These are phyloP conservation scores for Hypseocharis bilobata DNA, from an alignment of 441 rosid species.

Conservation along the genomic window DNA sequence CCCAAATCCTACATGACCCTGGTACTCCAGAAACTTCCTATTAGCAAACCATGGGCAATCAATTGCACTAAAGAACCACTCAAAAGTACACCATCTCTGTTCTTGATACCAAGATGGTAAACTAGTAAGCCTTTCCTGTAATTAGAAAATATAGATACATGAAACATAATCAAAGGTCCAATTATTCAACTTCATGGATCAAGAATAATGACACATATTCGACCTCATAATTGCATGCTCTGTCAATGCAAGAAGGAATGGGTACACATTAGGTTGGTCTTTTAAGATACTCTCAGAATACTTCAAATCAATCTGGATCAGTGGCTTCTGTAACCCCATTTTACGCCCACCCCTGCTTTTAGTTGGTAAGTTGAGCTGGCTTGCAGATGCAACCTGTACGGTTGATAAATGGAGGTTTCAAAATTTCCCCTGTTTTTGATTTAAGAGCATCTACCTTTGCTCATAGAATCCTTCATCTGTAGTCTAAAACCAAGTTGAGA, in stretches of 20 bases:
- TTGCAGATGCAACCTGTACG: constrained; percentile 23
- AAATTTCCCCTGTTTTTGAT: constrained; percentile 38
- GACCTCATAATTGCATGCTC: constrained; percentile 30
- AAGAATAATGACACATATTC: constrained; percentile 6
- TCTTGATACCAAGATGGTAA: constrained; percentile 40
- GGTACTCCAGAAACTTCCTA: constrained; percentile 60
- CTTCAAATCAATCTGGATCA: constrained; percentile 29
- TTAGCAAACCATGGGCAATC: constrained; percentile 75
- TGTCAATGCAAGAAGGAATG: constrained; percentile 28
- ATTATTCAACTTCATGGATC: constrained; percentile 14
- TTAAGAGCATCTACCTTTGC: constrained; percentile 43
- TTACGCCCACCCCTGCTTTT: constrained; percentile 51
- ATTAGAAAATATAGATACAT: constrained; percentile 15
- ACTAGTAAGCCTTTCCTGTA: constrained; percentile 50
- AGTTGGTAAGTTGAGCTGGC: constrained; percentile 37
- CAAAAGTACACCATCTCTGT: constrained; percentile 52
- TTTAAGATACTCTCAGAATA: constrained; percentile 30
- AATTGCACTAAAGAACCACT: constrained; percentile 64
- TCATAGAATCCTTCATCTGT: constrained; percentile 37
- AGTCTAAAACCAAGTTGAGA: constrained; percentile 33
- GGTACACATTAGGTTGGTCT: constrained; percentile 32
- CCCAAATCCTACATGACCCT: constrained; percentile 73
- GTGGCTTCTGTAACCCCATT: constrained; percentile 32
- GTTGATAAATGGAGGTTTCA: constrained; percentile 35
- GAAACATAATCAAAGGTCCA: constrained; percentile 21